Percentiles rank a stretch among this genome's conserved stretches.
phyloP scores from a whole-genome alignment of 2,329 filamentous ascomycete genomes.

The Fusarium sublunatum region DNA sequence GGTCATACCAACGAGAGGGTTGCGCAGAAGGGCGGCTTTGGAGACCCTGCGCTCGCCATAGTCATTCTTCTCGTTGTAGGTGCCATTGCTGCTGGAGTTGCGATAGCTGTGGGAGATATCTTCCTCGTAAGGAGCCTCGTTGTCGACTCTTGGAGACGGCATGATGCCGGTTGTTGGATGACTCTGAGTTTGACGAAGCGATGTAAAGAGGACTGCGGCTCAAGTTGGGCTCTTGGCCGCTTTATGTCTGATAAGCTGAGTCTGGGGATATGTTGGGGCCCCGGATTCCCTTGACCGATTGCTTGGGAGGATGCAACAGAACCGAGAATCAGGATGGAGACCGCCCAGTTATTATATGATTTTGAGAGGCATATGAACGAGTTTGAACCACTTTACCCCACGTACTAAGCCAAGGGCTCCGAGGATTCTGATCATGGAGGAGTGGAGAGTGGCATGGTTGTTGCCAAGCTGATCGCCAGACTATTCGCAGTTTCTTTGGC shows the following conservation, averaged over 20 bases:
- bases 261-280: conserved; percentile 28
- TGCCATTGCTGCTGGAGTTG: conserved; percentile 39
- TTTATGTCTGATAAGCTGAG: not conserved
- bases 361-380: not conserved
- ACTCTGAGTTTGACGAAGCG: not conserved
- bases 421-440: conserved; percentile 12
- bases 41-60: conserved; percentile 27
- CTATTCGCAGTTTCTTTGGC: conserved; percentile 17
- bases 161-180: conserved; percentile 21
- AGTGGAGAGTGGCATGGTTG: conserved; percentile 24
- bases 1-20: conserved; percentile 48
- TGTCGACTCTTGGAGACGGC: conserved; percentile 42
- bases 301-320: not conserved
- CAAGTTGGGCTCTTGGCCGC: not conserved
- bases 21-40: conserved; percentile 46
- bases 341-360: conserved; percentile 28
- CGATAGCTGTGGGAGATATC: conserved; percentile 21
- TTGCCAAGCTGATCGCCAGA: conserved; percentile 39
- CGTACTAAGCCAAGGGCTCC: not conserved
- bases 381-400: not conserved
- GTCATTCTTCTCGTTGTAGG: conserved; percentile 34
- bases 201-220: not conserved
- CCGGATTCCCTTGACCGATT: conserved; percentile 4
- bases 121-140: conserved; percentile 37
- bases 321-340: not conserved